Percentiles rank a stretch among this genome's conserved stretches.
Evolutionary conservation across 2,329 filamentous ascomycete genomes (phyloP).

Genomic region (Hymenoscyphus linearis): DNA sequence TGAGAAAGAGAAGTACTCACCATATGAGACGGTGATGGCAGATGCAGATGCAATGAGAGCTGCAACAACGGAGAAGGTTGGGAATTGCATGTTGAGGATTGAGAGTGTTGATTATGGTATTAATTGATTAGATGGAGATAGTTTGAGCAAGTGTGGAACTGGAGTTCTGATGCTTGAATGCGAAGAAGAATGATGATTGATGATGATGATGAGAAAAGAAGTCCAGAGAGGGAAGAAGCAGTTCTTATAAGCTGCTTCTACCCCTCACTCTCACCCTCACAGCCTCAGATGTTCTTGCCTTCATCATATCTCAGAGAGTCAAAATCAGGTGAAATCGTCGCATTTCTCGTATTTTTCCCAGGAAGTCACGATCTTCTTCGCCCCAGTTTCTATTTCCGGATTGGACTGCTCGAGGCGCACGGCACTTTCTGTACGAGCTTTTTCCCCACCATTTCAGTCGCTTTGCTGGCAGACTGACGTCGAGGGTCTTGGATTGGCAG

Average conservation of each 20-base stretch:
- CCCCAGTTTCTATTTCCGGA: not conserved
- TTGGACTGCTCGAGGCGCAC: not conserved
- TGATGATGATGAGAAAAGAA: not conserved
- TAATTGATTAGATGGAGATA: not conserved
- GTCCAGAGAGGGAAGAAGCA: not conserved
- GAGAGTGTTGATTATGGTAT: not conserved
- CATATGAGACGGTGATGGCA: constrained; percentile 58
- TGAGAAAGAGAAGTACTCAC: not conserved
- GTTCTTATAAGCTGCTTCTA: not conserved
- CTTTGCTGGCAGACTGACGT: constrained; percentile 4
- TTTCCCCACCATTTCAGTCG: not conserved
- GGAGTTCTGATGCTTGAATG: not conserved
- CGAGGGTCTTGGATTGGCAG: not conserved
- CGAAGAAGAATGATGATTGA: not conserved
- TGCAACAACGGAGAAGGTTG: constrained; percentile 37
- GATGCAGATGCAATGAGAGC: constrained; percentile 35
- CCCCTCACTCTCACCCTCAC: not conserved
- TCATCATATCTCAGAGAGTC: too few relatives aligned
- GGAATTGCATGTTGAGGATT: constrained; percentile 39
- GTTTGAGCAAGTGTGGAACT: not conserved
- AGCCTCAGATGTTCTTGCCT: not conserved
- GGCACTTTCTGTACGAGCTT: constrained; percentile 1
- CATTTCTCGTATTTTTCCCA: not conserved
- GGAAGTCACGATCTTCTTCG: not conserved
- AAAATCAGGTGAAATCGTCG: not conserved